Percentiles rank a stretch among this genome's conserved stretches.
phyloP scores from a whole-genome alignment of 257 asterid species.

The Fraxinus anomala region DNA sequence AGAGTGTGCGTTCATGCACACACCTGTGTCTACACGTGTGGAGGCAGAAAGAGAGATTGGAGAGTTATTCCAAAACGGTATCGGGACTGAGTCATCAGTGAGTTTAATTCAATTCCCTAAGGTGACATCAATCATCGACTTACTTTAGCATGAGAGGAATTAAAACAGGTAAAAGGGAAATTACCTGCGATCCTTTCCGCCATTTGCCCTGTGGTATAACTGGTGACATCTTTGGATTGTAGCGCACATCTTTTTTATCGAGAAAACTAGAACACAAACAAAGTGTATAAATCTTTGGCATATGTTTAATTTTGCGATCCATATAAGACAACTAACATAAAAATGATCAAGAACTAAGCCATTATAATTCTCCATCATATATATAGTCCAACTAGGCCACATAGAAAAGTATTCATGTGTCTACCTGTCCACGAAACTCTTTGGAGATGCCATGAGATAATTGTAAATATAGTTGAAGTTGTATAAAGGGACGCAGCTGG shows the following conservation, averaged over 20 bases:
- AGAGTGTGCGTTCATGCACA: neutral
- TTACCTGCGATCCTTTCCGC: constrained; percentile 99
- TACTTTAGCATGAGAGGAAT: constrained; percentile 9
- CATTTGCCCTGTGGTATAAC: constrained; percentile 78
- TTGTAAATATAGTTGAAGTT: constrained; percentile 83
- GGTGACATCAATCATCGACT: constrained; percentile 1
- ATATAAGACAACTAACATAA: neutral
- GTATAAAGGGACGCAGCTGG: constrained; percentile 95
- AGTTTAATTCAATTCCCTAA: constrained; percentile 10
- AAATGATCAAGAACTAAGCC: constrained; percentile 4
- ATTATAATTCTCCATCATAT: neutral
- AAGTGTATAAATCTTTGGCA: constrained; percentile 9
- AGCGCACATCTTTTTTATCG: constrained; percentile 76
- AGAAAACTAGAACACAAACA: constrained; percentile 58
- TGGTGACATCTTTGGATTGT: constrained; percentile 89
- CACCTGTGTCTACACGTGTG: neutral
- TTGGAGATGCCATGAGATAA: constrained; percentile 77
- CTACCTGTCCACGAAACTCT: constrained; percentile 97
- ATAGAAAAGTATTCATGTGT: constrained; percentile 15
- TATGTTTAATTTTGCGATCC: neutral
- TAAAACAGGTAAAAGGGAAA: constrained; percentile 8
- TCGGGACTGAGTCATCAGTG: neutral
- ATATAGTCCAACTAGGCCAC: constrained; percentile 20
- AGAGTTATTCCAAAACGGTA: constrained; percentile 4
- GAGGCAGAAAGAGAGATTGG: neutral